Evolutionary conservation across 257 asterid genomes (phyloP), one percentile per base, ranked within the genome.

Genomic region (Linaria vulgaris): DNA sequence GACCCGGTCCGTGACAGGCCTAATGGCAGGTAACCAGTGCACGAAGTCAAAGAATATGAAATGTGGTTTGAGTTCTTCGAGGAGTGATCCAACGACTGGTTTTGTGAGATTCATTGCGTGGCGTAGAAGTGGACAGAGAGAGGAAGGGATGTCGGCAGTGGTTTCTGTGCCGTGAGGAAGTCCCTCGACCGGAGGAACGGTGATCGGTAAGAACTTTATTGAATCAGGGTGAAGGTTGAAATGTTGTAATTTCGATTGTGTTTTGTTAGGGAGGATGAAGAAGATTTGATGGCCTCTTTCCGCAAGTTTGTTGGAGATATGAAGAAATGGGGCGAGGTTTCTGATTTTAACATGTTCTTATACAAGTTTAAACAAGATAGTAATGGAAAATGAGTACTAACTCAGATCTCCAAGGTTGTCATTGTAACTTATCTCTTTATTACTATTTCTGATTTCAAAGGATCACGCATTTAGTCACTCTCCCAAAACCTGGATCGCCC

Each of bases 11-110:
- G n/a, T n/a, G n/a, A n/a, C n/a, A n/a, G n/a, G n/a, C n/a, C n/a
- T n/a, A n/a, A n/a, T n/a, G n/a, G n/a, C n/a, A 2, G 91, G 81
- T 41, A 88, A 21, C 96, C 94, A 83, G 8, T 74, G 66, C 12
- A 72, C 50, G 52, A 75, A 58, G 45, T 88, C 91, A 54, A 54
- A 85, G 75, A 85, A 72, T 24, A 79, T 77, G 8, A 83, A 12
- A 27, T 81, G 69, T 34, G 88, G 91, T 1, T 30, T 63, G 31
- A 76, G 62, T 5, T 66, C 41, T 19, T 12, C n/a, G 13, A 78
- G 72, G 8, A 78, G n/a, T 12, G 68, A 27, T 11, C 74, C 72
- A 14, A 83, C 31, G 3, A 30, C 25, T 24, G 79, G 73, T 10
- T 59, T 21, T 15, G 82, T 79, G 0, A 73, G 72, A 49, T 82